phyloP scores from a whole-genome alignment of 805 yeast species.

The Diddensiella santjacobensis region DNA sequence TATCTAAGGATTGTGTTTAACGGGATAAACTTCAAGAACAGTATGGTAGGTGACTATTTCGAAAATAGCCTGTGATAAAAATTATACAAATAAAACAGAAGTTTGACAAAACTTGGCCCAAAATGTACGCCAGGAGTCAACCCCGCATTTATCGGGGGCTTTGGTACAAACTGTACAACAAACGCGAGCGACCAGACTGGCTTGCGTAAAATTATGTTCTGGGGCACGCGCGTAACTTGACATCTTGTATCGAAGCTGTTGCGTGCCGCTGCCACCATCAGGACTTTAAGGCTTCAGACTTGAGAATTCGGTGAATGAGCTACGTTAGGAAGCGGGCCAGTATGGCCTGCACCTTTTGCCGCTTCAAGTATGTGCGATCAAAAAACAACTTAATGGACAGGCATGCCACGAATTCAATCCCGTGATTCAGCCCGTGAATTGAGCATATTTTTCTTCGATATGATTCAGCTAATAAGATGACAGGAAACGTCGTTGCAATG shows the following conservation, averaged over 20 bases:
- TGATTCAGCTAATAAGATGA: neutral
- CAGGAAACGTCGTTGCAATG: constrained; percentile 17
- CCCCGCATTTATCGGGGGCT: too few species aligned
- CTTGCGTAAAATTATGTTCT: too few species aligned
- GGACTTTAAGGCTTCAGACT: neutral
- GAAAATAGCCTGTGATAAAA: too few species aligned
- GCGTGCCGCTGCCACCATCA: neutral
- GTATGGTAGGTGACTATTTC: too few species aligned
- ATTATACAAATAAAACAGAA: too few species aligned
- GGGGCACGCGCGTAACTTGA: too few species aligned
- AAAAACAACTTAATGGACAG: neutral
- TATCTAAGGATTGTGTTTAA: too few species aligned
- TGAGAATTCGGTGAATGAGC: constrained; percentile 2
- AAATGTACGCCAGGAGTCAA: too few species aligned
- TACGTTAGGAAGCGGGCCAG: constrained; percentile 11
- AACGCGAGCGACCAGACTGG: too few species aligned
- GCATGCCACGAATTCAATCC: neutral
- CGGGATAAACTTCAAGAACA: too few species aligned
- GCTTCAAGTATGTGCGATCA: constrained; percentile 8
- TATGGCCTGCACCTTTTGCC: constrained; percentile 16
- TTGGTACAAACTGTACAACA: too few species aligned
- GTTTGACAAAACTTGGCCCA: too few species aligned
- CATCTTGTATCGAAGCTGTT: neutral
- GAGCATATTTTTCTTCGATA: neutral
- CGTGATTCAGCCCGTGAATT: neutral